A percentile compares a stretch with the other conserved stretches of the same genome.
phyloP scores from a whole-genome alignment of 202 grass and related monocot genomes.

The Sporobolus alterniflorus region DNA sequence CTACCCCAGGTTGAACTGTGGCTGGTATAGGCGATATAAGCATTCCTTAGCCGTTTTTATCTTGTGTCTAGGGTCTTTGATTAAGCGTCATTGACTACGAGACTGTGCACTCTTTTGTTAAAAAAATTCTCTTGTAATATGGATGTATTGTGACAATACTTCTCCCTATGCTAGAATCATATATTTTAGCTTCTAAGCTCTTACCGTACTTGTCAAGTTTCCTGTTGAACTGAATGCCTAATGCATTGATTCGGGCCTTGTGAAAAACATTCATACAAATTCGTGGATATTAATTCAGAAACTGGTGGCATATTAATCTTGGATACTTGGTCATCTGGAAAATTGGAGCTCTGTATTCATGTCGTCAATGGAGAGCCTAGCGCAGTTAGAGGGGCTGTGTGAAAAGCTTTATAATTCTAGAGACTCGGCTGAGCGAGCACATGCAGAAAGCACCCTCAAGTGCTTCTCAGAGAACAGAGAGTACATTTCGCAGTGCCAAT shows the following conservation, averaged over 20 bases:
- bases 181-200: conserved; percentile 76
- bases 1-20: conserved; percentile 54
- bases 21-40: conserved; percentile 58
- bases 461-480: conserved; percentile 99
- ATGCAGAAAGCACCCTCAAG: conserved; percentile 95
- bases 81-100: conserved; percentile 42
- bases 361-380: conserved; percentile 95
- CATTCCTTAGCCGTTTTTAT: conserved; percentile 55
- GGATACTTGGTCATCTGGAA: conserved; percentile 68
- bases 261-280: conserved; percentile 75
- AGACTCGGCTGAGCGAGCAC: conserved; percentile 93
- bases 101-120: conserved; percentile 72
- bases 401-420: conserved; percentile 99
- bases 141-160: conserved; percentile 71
- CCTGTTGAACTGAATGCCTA: conserved; percentile 46
- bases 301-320: conserved; percentile 70
- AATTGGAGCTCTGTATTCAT: conserved; percentile 57
- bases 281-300: conserved; percentile 75
- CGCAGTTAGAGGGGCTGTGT: conserved; percentile 95
- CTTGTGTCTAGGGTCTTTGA: conserved; percentile 65
- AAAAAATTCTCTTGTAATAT: conserved; percentile 76
- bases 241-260: conserved; percentile 56
- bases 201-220: conserved; percentile 55
- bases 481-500: conserved; percentile 98
- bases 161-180: conserved; percentile 69